Base-by-base conservation (phyloP, 352 stramenopile species). In the Globisporangium nunn region DNA sequence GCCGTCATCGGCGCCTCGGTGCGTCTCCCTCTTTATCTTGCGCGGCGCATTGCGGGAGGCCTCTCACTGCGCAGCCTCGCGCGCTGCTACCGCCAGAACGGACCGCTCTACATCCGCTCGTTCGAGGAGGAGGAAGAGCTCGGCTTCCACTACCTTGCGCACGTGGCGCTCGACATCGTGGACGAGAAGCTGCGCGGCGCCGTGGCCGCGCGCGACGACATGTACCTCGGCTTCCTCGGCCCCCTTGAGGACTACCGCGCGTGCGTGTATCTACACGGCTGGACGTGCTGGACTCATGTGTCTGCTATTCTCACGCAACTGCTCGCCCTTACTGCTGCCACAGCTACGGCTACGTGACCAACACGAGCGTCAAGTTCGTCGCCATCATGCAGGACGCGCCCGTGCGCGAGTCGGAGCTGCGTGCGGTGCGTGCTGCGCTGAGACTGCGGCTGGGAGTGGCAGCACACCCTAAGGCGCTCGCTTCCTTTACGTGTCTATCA, bases 191-290 rank as follows among this genome's bases (percentile, higher is more conserved):
- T 90, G 35, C 77, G 74, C 33, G 66, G 61, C 43, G 68, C 74
- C 39, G 70, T 65, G 18, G 68, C 60, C 33, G 70, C 78, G 43
- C 88, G 88, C 52, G 78, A 95, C 63, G 81, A 95, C 69, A 90
- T 93, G 85, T 93, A 88, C 50, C 62, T 95, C 46, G 85, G 85
- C 17, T 93, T 92, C 54, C 75, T 95, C 4, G 82, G 81, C 0
- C 80, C 85, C 10, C 83, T 95, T 39, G 85, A 95, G 52, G 85
- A 95, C 71, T 95, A 91, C 62, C 74, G 81, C 56, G 79, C 90
- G 62, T 95, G 62, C 39, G 74, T 46, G 0, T 23, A 23, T 8
- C 33, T 37, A 5, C 33, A 37, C 33, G 8, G 33, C 33, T 8
- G 33, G 33, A 37, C 4, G 39, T 41, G 5, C 8, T 52, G 47